Conservation (phyloP, 805 yeast genomes). For the Starmera dryadoides region DNA sequence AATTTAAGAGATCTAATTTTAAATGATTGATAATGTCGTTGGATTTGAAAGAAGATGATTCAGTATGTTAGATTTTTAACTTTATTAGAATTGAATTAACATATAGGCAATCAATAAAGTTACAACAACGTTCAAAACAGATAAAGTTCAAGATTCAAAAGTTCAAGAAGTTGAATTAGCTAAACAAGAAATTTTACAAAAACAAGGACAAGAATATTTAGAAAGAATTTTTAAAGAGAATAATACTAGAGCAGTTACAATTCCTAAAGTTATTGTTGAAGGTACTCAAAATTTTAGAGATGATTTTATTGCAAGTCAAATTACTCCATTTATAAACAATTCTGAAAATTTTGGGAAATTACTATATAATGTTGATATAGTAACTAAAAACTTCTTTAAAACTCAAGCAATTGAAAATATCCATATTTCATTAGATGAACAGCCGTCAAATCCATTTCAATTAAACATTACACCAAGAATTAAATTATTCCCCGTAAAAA, state of each 20-base stretch:
- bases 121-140: constrained; percentile 1
- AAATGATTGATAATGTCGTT: too few species aligned
- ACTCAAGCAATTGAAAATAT: constrained; percentile 36
- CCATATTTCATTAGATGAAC: constrained; percentile 24
- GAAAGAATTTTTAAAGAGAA: constrained; percentile 22
- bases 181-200: constrained; percentile 20
- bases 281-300: constrained; percentile 42
- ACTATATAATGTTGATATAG: constrained; percentile 33
- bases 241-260: constrained; percentile 32
- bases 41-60: constrained; percentile 12
- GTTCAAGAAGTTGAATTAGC: constrained; percentile 17
- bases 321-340: constrained; percentile 35
- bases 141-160: background rate
- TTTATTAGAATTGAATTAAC: background rate
- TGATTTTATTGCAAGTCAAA: constrained; percentile 36
- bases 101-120: constrained; percentile 17
- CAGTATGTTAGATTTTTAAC: constrained; percentile 3
- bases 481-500: constrained; percentile 47
- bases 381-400: constrained; percentile 35
- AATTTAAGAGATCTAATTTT: too few species aligned
- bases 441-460: constrained; percentile 3
- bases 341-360: constrained; percentile 35
- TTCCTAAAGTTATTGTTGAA: constrained; percentile 38
- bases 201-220: constrained; percentile 21
- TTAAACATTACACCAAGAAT: constrained; percentile 24